Conservation (phyloP, 2,329 filamentous ascomycete genomes). For the Phoma herbarum region DNA sequence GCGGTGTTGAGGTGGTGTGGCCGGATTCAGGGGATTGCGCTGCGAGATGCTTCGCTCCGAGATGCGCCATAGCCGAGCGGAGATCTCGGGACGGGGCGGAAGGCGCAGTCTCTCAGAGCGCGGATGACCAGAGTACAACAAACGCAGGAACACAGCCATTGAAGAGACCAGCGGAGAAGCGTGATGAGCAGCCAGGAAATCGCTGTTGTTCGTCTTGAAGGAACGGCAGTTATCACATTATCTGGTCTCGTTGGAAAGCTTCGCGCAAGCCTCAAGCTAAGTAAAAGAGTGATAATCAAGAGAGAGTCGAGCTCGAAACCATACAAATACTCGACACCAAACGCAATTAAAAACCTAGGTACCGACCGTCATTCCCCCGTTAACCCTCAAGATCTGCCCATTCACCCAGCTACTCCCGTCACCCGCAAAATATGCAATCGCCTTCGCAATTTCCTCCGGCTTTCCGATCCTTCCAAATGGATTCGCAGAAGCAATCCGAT, state of each 20-base stretch:
- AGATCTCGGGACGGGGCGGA: conserved; percentile 1
- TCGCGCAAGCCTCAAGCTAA: background rate
- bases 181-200: background rate
- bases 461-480: conserved; percentile 31
- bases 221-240: background rate
- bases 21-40: background rate
- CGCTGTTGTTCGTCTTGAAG: background rate
- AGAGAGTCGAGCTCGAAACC: background rate
- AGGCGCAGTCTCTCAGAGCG: background rate
- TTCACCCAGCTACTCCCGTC: conserved; percentile 36
- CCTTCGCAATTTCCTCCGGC: conserved; percentile 40
- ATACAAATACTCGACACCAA: background rate
- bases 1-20: background rate
- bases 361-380: conserved; percentile 39
- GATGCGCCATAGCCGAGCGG: conserved; percentile 8
- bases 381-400: conserved; percentile 41
- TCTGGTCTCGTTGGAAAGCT: background rate
- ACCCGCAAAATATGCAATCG: conserved; percentile 32
- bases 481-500: conserved; percentile 31
- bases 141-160: too few species aligned
- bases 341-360: background rate
- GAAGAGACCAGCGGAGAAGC: background rate
- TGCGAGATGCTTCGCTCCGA: background rate
- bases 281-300: too few species aligned
- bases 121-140: background rate